Evolutionary conservation across 2,329 filamentous ascomycete genomes (phyloP).

Genomic region (Dryadomyces quercivorus): DNA sequence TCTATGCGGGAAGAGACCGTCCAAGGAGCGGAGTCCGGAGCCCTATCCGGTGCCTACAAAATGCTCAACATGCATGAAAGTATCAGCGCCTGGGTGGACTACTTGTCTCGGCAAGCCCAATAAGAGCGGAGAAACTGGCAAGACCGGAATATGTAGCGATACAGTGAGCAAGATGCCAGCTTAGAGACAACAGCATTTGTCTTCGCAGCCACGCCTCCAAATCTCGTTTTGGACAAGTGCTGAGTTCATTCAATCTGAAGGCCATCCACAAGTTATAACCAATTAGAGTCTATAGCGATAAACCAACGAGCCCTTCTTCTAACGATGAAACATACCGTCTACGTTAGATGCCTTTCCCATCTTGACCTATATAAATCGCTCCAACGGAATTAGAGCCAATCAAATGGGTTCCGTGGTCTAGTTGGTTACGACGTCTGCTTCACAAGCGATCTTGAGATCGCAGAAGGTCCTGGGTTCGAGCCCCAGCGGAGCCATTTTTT

Average conservation of each 20-base stretch:
- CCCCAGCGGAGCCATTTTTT: conserved; percentile 10
- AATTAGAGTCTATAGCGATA: neutral
- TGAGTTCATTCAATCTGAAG: neutral
- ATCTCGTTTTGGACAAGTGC: neutral
- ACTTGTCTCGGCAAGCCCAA: no score
- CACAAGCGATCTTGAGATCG: conserved; percentile 8
- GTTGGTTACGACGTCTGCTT: conserved; percentile 17
- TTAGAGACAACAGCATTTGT: no score
- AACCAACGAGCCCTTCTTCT: no score
- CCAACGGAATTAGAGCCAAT: neutral
- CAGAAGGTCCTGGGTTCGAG: conserved; percentile 6
- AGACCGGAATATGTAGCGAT: neutral
- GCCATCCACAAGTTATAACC: neutral
- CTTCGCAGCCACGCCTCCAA: neutral
- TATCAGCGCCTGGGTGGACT: no score
- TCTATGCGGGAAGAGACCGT: neutral
- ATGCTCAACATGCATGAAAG: no score
- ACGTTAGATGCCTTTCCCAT: neutral
- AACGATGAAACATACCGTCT: neutral
- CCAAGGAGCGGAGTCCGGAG: neutral
- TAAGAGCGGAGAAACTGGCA: no score
- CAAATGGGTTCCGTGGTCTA: conserved; percentile 11
- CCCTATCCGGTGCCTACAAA: no score
- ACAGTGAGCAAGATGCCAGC: neutral
- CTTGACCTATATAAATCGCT: neutral